These are phyloP conservation scores for Sordariomycetes sp. DNA, from an alignment of 2,329 filamentous ascomycete species.

Conservation along the genomic window DNA sequence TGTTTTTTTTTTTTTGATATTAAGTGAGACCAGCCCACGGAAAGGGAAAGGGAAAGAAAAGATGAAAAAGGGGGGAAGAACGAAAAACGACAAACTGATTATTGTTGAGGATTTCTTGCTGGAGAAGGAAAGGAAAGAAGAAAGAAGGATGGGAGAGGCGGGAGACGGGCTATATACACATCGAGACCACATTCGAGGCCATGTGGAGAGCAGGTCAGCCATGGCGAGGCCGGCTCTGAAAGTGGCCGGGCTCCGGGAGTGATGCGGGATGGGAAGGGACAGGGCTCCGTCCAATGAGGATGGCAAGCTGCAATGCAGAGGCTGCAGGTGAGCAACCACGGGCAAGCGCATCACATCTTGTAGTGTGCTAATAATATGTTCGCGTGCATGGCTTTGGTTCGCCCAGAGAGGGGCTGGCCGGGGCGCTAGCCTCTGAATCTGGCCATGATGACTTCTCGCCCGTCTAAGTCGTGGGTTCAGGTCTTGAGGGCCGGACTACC, in stretches of 20 bases:
- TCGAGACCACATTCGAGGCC: conserved; percentile 3
- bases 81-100: conserved; percentile 20
- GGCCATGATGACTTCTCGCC: background rate
- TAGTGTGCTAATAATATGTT: background rate
- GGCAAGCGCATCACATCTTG: conserved; percentile 1
- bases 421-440: background rate
- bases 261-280: background rate
- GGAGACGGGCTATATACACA: conserved; percentile 22
- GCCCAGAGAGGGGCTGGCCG: background rate
- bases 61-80: conserved; percentile 28
- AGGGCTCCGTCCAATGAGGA: conserved; percentile 2
- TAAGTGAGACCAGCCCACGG: conserved; percentile 39
- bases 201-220: background rate
- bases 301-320: background rate
- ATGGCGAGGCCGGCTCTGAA: background rate
- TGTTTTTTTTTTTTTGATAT: conserved; percentile 8
- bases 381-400: background rate
- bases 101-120: background rate
- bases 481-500: too few species aligned
- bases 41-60: conserved; percentile 22
- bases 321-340: conserved; percentile 1
- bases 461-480: background rate
- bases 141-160: conserved; percentile 12
- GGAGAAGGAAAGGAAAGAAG: background rate
- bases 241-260: background rate